Evolutionary conservation across 1,284 basidiomycete species (phyloP).

Genomic region (Fomitopsis palustris): DNA sequence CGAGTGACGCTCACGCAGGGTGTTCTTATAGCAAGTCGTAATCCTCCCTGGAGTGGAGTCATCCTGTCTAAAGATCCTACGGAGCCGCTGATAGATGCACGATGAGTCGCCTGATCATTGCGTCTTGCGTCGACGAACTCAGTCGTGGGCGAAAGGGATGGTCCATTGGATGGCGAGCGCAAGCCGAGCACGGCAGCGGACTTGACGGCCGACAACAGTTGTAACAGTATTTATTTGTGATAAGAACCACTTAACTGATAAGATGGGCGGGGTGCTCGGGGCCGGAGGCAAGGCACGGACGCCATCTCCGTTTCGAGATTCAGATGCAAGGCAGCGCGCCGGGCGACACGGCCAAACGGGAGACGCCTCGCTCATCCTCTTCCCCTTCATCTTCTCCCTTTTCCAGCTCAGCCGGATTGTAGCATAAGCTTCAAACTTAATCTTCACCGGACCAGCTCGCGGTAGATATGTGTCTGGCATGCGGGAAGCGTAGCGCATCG

Average conservation of each 20-base stretch:
- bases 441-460: neutral
- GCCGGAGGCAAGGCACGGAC: neutral
- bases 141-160: neutral
- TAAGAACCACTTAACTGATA: neutral
- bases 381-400: neutral
- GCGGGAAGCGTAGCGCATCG: neutral
- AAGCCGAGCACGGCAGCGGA: neutral
- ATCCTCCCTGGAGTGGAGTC: neutral
- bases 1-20: neutral
- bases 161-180: neutral
- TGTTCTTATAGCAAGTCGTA: neutral
- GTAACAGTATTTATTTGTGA: neutral
- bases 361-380: slow-evolving; percentile 23
- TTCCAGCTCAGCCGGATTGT: neutral
- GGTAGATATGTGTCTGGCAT: neutral
- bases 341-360: slow-evolving; percentile 19
- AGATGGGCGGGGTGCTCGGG: neutral
- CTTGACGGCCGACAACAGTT: neutral
- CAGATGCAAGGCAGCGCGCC: slow-evolving; percentile 11
- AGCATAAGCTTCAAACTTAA: neutral
- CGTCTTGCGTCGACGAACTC: neutral
- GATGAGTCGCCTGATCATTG: neutral
- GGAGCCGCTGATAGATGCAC: neutral
- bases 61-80: neutral
- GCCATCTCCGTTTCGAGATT: neutral